Evolutionary conservation across 495 filamentous ascomycete genomes (phyloP).

Genomic region (Talaromyces borbonicus): DNA sequence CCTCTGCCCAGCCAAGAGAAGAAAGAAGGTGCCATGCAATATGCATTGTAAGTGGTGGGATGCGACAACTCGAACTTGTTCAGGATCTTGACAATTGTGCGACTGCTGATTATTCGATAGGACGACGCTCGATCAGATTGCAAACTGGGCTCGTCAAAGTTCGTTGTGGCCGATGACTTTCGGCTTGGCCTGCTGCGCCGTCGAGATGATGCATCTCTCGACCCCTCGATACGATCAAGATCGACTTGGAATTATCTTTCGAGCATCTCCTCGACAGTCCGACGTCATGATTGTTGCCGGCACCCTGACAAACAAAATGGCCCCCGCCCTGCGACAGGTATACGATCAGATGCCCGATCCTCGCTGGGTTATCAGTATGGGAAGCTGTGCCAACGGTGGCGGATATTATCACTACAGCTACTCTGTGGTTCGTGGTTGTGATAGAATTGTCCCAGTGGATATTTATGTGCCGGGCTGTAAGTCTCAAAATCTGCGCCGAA

Average conservation of each 20-base stretch:
- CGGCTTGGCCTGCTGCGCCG: slow-evolving; percentile 90
- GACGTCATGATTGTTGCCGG: slow-evolving; percentile 98
- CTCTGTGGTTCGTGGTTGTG: slow-evolving; percentile 82
- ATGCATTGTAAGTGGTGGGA: slow-evolving; percentile 67
- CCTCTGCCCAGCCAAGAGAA: slow-evolving; percentile 83
- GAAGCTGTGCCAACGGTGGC: slow-evolving; percentile 88
- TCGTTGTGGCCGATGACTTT: slow-evolving; percentile 98
- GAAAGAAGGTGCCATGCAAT: slow-evolving; percentile 93
- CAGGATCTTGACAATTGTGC: neutral
- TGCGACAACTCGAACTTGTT: neutral
- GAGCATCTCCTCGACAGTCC: slow-evolving; percentile 86
- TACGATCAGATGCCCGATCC: slow-evolving; percentile 99
- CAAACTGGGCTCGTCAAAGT: slow-evolving; percentile 90
- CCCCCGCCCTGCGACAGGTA: slow-evolving; percentile 84
- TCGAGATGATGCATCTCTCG: slow-evolving; percentile 98
- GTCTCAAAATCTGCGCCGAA: slow-evolving; percentile 12
- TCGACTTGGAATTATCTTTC: slow-evolving; percentile 93
- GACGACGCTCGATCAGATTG: slow-evolving; percentile 81
- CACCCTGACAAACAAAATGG: slow-evolving; percentile 97
- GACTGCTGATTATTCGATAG: slow-evolving; percentile 28
- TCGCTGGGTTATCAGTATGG: slow-evolving; percentile 90
- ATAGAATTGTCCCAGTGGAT: slow-evolving; percentile 91
- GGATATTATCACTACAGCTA: slow-evolving; percentile 98
- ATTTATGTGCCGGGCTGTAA: slow-evolving; percentile 89
- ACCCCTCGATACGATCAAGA: slow-evolving; percentile 96